Percentiles rank a stretch among this genome's conserved stretches.
phyloP scores from a whole-genome alignment of 139 green algal species.

The Volvox reticuliferus region DNA sequence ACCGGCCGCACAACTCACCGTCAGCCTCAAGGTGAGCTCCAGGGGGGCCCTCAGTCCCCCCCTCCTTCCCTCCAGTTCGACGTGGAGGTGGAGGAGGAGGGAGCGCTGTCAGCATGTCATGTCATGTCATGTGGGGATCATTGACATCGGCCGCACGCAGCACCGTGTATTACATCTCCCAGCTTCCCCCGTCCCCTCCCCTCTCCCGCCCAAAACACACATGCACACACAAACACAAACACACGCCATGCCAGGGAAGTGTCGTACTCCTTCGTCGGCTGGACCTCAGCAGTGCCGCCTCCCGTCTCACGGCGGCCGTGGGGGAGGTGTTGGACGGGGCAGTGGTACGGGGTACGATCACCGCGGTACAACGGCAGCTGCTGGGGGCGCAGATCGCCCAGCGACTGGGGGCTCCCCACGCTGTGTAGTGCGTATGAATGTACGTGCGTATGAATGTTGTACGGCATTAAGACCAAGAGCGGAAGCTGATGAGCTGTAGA shows the following conservation, averaged over 20 bases:
- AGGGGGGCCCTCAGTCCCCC: no score
- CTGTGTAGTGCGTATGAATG: background rate
- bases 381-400: constrained; percentile 70
- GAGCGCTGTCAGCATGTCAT: no score
- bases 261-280: constrained; percentile 73
- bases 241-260: background rate
- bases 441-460: no score
- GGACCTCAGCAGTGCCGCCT: constrained; percentile 18
- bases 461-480: no score
- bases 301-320: constrained; percentile 63
- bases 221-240: no score
- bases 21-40: constrained; percentile 17
- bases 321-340: constrained; percentile 73
- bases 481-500: no score
- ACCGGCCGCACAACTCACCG: constrained; percentile 25
- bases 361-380: constrained; percentile 55
- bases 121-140: no score
- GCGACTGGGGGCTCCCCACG: constrained; percentile 56
- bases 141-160: no score
- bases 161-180: background rate
- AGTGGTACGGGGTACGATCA: constrained; percentile 66
- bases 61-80: no score
- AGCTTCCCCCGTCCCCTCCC: background rate
- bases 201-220: no score
- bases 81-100: no score